Percentiles rank a stretch among this genome's conserved stretches.
Conservation (phyloP, 1,284 basidiomycete species). For the Coriolopsis trogii region DNA sequence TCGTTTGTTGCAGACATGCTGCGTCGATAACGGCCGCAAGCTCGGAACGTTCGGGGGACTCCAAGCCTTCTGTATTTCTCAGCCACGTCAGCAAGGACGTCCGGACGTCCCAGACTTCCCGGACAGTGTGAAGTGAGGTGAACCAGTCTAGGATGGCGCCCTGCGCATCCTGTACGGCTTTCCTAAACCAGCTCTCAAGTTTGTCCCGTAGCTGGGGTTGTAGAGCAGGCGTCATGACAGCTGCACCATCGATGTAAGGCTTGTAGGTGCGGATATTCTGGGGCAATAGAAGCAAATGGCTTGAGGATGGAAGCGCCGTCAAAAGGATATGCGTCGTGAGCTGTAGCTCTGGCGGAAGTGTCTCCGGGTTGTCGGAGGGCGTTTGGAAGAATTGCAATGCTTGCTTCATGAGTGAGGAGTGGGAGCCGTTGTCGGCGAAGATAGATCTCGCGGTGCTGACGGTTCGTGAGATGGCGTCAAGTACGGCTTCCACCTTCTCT, state of each 20-base stretch:
- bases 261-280: slow-evolving; percentile 65
- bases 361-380: slow-evolving; percentile 21
- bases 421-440: slow-evolving; percentile 43
- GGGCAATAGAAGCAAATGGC: slow-evolving; percentile 70
- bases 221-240: slow-evolving; percentile 53
- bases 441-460: slow-evolving; percentile 54
- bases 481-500: slow-evolving; percentile 49
- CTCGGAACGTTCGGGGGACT: slow-evolving; percentile 43
- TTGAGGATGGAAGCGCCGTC: slow-evolving; percentile 68
- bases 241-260: slow-evolving; percentile 71
- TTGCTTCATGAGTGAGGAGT: slow-evolving; percentile 57
- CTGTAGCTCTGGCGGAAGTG: slow-evolving; percentile 56
- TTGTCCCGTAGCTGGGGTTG: slow-evolving; percentile 46
- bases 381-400: slow-evolving; percentile 63
- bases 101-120: slow-evolving; percentile 70
- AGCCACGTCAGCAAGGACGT: slow-evolving; percentile 52
- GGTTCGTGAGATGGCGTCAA: slow-evolving; percentile 61
- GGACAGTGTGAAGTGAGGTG: slow-evolving; percentile 52
- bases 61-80: slow-evolving; percentile 41
- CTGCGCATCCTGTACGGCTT: slow-evolving; percentile 49
- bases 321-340: slow-evolving; percentile 67
- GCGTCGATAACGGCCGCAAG: slow-evolving; percentile 52
- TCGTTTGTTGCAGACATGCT: slow-evolving; percentile 52
- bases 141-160: slow-evolving; percentile 59
- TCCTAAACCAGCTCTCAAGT: slow-evolving; percentile 62